Evolutionary conservation across 192 early-diverging fungal species (phyloP).

Genomic region (Gryganskiella cystojenkinii): DNA sequence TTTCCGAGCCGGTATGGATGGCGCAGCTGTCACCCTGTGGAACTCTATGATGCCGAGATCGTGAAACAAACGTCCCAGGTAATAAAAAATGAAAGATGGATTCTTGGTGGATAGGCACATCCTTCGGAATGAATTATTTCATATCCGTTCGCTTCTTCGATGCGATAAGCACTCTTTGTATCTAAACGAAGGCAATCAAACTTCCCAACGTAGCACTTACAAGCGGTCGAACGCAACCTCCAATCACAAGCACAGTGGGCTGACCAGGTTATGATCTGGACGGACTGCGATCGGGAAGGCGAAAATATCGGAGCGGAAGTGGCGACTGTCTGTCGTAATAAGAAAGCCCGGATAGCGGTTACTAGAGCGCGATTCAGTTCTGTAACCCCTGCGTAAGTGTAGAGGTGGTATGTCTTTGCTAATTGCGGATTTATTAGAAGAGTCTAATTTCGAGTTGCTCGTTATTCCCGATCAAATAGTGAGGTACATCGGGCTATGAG

Average conservation of each 20-base stretch:
- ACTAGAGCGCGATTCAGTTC: conserved; percentile 91
- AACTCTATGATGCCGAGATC: conserved; percentile 78
- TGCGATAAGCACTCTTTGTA: not conserved
- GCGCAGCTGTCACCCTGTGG: conserved; percentile 63
- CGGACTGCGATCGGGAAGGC: conserved; percentile 98
- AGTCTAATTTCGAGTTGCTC: not conserved
- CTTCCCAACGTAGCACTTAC: conserved; percentile 46
- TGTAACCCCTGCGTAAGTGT: conserved; percentile 73
- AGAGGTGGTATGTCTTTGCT: not conserved
- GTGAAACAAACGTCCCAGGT: conserved; percentile 64
- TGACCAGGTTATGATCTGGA: conserved; percentile 92
- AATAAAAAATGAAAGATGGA: not conserved
- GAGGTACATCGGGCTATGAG: conserved; percentile 85
- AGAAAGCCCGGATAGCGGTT: conserved; percentile 75
- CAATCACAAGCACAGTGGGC: conserved; percentile 65
- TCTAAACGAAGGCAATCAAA: not conserved
- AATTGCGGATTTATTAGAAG: not conserved
- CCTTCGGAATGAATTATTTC: not conserved
- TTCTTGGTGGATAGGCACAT: not conserved
- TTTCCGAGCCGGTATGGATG: conserved; percentile 77
- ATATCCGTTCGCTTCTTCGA: not conserved
- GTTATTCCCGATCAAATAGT: conserved; percentile 40
- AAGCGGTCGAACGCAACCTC: conserved; percentile 74
- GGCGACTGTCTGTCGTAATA: conserved; percentile 67
- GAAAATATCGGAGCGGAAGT: conserved; percentile 94